phyloP scores from a whole-genome alignment of 208 protist species.

The Acanthamoeba divionensis region DNA sequence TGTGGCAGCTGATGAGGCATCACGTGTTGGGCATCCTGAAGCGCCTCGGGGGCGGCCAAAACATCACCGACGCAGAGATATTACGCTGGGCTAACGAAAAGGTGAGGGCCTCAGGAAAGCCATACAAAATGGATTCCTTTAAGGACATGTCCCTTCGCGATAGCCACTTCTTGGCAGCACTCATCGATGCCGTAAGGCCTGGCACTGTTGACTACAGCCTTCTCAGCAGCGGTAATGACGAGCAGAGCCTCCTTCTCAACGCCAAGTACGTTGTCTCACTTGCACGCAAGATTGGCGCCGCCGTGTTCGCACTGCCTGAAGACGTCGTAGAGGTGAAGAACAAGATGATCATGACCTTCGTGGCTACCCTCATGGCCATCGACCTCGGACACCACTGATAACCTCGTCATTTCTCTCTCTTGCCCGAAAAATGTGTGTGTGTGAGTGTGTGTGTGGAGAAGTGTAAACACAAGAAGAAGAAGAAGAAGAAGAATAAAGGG shows the following conservation, averaged over 20 bases:
- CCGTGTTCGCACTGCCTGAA: conserved; percentile 84
- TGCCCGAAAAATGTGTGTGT: too few relatives aligned
- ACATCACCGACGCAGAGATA: conserved; percentile 78
- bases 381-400: conserved; percentile 33
- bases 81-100: conserved; percentile 78
- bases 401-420: background rate
- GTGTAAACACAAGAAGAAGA: too few relatives aligned
- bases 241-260: conserved; percentile 77
- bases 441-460: too few relatives aligned
- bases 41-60: conserved; percentile 70
- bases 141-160: conserved; percentile 74
- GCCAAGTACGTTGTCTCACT: conserved; percentile 85
- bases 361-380: conserved; percentile 75
- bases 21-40: conserved; percentile 80
- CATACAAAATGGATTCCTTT: conserved; percentile 74
- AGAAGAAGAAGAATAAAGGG: too few relatives aligned
- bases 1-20: conserved; percentile 87
- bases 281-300: conserved; percentile 83
- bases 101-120: conserved; percentile 68
- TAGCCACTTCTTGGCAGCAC: conserved; percentile 75
- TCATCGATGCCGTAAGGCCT: conserved; percentile 77
- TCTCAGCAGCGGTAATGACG: conserved; percentile 55
- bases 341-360: conserved; percentile 87
- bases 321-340: conserved; percentile 88
- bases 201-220: conserved; percentile 70